phyloP scores from a whole-genome alignment of 2,329 filamentous ascomycete species.

The Penicillium janthinellum region DNA sequence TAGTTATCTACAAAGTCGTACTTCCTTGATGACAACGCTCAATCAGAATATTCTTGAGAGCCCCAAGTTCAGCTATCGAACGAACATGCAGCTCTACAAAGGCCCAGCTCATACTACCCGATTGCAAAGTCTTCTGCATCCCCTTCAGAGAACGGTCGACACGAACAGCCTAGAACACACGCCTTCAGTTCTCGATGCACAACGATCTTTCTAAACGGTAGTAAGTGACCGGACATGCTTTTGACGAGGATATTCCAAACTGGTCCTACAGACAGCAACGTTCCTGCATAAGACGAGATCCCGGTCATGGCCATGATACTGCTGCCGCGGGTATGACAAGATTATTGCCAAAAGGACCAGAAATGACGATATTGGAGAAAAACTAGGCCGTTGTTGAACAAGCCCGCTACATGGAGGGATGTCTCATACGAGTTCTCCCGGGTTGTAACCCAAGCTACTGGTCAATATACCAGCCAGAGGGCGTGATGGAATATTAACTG shows the following conservation, averaged over 20 bases:
- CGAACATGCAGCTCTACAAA: neutral
- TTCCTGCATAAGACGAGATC: neutral
- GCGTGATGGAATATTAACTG: neutral
- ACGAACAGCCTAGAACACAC: neutral
- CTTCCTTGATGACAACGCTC: too few species aligned
- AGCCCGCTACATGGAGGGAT: neutral
- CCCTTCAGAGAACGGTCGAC: neutral
- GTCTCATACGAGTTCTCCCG: neutral
- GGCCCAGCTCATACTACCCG: neutral
- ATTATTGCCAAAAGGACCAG: slow-evolving; percentile 1
- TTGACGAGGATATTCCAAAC: neutral
- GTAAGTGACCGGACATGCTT: neutral
- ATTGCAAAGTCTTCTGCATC: neutral
- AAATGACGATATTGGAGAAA: neutral
- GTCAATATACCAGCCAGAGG: neutral
- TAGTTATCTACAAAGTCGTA: neutral
- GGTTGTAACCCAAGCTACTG: neutral
- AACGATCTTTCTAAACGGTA: neutral
- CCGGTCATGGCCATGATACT: neutral
- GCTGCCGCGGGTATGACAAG: slow-evolving; percentile 1
- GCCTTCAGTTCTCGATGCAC: neutral
- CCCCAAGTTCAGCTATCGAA: neutral
- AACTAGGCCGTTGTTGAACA: slow-evolving; percentile 5
- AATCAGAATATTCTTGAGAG: neutral
- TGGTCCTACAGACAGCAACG: neutral